Evolutionary conservation across 106 monocot species (phyloP).

Genomic region (Dactylorhiza incarnata): DNA sequence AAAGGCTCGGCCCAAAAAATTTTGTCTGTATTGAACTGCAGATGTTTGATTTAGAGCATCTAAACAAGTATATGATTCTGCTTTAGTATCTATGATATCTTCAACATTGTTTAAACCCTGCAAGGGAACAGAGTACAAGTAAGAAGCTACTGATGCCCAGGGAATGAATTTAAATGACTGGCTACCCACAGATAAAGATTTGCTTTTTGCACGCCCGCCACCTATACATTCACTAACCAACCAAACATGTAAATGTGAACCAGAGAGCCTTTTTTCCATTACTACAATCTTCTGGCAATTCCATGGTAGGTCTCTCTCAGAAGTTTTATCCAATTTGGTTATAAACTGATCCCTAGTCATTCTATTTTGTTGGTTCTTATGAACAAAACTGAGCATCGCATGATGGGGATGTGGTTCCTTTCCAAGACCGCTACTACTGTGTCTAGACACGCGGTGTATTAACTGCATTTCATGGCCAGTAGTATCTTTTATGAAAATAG

Average conservation of each 20-base stretch:
- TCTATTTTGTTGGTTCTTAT: slow-evolving; percentile 38
- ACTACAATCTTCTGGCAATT: slow-evolving; percentile 66
- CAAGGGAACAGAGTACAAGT: slow-evolving; percentile 39
- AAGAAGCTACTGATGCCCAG: slow-evolving; percentile 94
- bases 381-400: slow-evolving; percentile 70
- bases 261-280: slow-evolving; percentile 36
- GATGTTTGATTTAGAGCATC: slow-evolving; percentile 14
- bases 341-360: slow-evolving; percentile 79
- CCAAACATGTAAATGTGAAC: slow-evolving; percentile 51
- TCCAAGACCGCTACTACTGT: slow-evolving; percentile 22
- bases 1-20: slow-evolving; percentile 74
- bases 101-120: slow-evolving; percentile 26
- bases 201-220: slow-evolving; percentile 70
- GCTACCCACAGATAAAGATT: slow-evolving; percentile 36
- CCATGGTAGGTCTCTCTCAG: slow-evolving; percentile 84
- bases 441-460: slow-evolving; percentile 63
- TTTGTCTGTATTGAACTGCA: slow-evolving; percentile 27
- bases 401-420: slow-evolving; percentile 56
- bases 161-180: slow-evolving; percentile 76
- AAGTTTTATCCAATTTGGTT: slow-evolving; percentile 56
- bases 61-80: slow-evolving; percentile 13
- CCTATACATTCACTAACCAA: slow-evolving; percentile 82
- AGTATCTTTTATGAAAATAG: slow-evolving; percentile 73
- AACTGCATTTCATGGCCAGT: slow-evolving; percentile 61
- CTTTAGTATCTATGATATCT: slow-evolving; percentile 15